Conservation (phyloP, 2,329 filamentous ascomycete species). For the Cyphellophora attinorum region DNA sequence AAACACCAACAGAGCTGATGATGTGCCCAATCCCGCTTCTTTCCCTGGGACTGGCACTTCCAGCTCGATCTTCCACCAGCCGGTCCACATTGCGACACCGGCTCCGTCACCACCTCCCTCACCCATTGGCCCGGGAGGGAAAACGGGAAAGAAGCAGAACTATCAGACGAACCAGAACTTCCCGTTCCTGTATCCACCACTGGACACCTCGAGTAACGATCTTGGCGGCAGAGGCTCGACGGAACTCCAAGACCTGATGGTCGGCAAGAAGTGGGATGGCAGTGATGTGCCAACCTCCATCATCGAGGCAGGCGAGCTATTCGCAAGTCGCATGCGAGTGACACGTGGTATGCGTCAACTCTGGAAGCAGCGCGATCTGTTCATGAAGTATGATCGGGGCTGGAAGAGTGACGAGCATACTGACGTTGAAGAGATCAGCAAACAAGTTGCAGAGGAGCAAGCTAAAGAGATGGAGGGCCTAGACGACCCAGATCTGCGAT, state of each 20-base stretch:
- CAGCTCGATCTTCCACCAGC: slow-evolving; percentile 80
- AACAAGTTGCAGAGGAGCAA: slow-evolving; percentile 28
- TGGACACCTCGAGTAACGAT: slow-evolving; percentile 80
- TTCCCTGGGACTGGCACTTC: slow-evolving; percentile 26
- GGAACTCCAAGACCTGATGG: slow-evolving; percentile 66
- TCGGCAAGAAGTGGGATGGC: slow-evolving; percentile 84
- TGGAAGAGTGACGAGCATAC: slow-evolving; percentile 41
- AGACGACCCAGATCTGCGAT: slow-evolving; percentile 48
- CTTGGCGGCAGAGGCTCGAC: slow-evolving; percentile 82
- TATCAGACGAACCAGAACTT: slow-evolving; percentile 99
- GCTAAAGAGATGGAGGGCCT: slow-evolving; percentile 26
- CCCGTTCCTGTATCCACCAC: slow-evolving; percentile 89
- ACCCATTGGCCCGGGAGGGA: slow-evolving; percentile 70
- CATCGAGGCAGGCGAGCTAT: slow-evolving; percentile 85
- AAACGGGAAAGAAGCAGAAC: slow-evolving; percentile 96
- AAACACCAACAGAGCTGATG: slow-evolving; percentile 54
- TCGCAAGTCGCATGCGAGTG: slow-evolving; percentile 82
- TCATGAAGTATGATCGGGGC: slow-evolving; percentile 83
- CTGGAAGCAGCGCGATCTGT: slow-evolving; percentile 87
- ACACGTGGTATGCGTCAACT: slow-evolving; percentile 84
- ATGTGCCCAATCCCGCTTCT: slow-evolving; percentile 42
- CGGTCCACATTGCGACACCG: slow-evolving; percentile 96
- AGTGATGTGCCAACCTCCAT: slow-evolving; percentile 90
- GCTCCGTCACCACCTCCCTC: slow-evolving; percentile 93
- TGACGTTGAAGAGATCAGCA: slow-evolving; percentile 25